phyloP scores from a whole-genome alignment of 208 protist genomes.

The Leishmania braziliensis region DNA sequence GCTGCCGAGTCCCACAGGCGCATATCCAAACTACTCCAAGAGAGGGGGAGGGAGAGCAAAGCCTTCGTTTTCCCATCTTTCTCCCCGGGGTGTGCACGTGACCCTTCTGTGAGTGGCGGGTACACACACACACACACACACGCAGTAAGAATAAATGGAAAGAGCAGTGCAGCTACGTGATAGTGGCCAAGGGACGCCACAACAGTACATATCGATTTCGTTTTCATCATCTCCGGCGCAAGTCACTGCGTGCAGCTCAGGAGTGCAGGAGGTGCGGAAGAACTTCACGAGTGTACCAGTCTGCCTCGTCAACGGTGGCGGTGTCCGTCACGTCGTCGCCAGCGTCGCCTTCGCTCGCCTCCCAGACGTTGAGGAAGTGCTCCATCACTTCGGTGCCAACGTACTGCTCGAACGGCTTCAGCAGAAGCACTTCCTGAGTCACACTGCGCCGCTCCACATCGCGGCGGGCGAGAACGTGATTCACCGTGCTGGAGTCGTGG shows the following conservation, averaged over 20 bases:
- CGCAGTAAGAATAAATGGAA: background rate
- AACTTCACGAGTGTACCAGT: constrained; percentile 44
- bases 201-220: too few relatives aligned
- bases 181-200: background rate
- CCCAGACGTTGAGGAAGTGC: constrained; percentile 44
- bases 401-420: constrained; percentile 64
- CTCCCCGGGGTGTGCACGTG: background rate
- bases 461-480: constrained; percentile 40
- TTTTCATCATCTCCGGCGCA: background rate
- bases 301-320: constrained; percentile 16
- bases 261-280: constrained; percentile 39
- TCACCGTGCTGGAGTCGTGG: constrained; percentile 7
- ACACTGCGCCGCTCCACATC: constrained; percentile 55
- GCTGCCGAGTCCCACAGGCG: background rate
- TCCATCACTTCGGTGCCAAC: constrained; percentile 45
- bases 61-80: background rate
- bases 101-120: background rate
- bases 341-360: constrained; percentile 6
- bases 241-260: background rate
- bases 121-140: background rate
- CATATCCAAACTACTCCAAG: background rate
- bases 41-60: background rate
- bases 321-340: constrained; percentile 11
- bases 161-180: background rate
- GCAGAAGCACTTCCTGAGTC: constrained; percentile 56